These are phyloP conservation scores for Podochytrium sp. DNA, from an alignment of 192 early-diverging fungal genomes.

Conservation along the genomic window DNA sequence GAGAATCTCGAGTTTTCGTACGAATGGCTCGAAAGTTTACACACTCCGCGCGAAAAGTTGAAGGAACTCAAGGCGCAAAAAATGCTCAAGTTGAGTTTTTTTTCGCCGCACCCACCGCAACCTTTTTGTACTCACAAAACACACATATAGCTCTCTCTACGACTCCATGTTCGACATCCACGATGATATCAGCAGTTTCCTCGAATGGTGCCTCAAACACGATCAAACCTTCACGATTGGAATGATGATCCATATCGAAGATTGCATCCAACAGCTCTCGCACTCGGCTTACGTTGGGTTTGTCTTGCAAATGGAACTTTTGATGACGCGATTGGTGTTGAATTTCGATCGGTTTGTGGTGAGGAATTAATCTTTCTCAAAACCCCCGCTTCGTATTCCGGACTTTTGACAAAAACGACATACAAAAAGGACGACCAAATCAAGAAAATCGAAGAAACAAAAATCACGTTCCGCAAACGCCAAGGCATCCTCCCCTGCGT, in stretches of 20 bases:
- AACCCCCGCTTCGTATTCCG: too few relatives aligned
- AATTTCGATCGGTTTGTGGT: constrained; percentile 80
- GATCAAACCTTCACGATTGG: constrained; percentile 65
- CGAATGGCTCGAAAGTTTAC: constrained; percentile 55
- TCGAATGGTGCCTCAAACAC: constrained; percentile 72
- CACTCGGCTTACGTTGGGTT: constrained; percentile 76
- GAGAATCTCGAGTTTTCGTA: constrained; percentile 18
- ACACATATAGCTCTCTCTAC: constrained; percentile 79
- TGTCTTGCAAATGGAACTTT: constrained; percentile 65
- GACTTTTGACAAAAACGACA: too few relatives aligned
- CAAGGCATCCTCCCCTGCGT: constrained; percentile 89
- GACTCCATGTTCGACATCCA: constrained; percentile 78
- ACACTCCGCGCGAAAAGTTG: constrained; percentile 54
- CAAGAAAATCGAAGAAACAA: constrained; percentile 87
- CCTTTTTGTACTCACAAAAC: not conserved
- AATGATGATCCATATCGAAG: constrained; percentile 84
- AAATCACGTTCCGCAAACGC: constrained; percentile 83
- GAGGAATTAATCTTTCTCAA: constrained; percentile 19
- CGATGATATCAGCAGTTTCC: constrained; percentile 70
- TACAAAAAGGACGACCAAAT: constrained; percentile 78
- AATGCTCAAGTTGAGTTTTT: constrained; percentile 50
- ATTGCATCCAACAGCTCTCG: constrained; percentile 66
- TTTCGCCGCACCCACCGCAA: not conserved
- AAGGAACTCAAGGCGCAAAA: constrained; percentile 75
- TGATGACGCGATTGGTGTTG: constrained; percentile 65